A percentile compares a stretch with the other conserved stretches of the same genome.
Conservation (phyloP, 805 yeast species). For the Wickerhamiella kurtzmanii region DNA sequence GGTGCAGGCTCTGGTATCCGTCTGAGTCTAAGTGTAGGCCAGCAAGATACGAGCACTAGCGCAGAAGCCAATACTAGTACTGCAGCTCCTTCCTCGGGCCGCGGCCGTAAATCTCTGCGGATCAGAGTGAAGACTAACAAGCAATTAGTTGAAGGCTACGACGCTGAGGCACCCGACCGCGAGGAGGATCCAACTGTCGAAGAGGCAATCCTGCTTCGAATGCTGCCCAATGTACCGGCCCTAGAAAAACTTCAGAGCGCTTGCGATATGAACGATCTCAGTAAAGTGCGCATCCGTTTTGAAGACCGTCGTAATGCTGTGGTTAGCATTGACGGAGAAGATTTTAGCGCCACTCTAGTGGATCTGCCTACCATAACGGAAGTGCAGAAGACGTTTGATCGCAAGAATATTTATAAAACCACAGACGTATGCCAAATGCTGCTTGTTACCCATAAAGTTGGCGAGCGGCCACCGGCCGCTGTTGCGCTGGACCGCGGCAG, state of each 20-base stretch:
- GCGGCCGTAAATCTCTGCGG: conserved; percentile 26
- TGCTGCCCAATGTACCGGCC: conserved; percentile 44
- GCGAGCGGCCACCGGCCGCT: conserved; percentile 13
- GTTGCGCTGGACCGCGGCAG: conserved; percentile 2
- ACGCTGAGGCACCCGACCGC: conserved; percentile 87
- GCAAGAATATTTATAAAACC: conserved; percentile 75
- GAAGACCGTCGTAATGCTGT: conserved; percentile 69
- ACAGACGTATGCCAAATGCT: conserved; percentile 78
- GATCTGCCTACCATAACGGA: conserved; percentile 83
- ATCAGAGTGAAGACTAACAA: conserved; percentile 47
- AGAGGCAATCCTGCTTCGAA: conserved; percentile 68
- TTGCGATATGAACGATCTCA: conserved; percentile 51
- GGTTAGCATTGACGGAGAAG: conserved; percentile 50
- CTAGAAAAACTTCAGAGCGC: conserved; percentile 63
- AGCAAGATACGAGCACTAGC: conserved; percentile 1
- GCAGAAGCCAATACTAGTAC: conserved; percentile 8
- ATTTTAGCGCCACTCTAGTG: conserved; percentile 74
- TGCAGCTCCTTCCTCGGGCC: conserved; percentile 6
- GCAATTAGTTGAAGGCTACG: conserved; percentile 90
- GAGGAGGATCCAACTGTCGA: conserved; percentile 92
- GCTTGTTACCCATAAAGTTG: conserved; percentile 48
- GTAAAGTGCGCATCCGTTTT: conserved; percentile 66
- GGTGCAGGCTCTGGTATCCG: neutral
- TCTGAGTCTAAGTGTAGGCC: neutral
- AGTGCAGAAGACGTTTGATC: conserved; percentile 76